These are phyloP conservation scores for Anthracocystis panici-leucophaei DNA, from an alignment of 1,284 basidiomycete genomes.

Conservation along the genomic window DNA sequence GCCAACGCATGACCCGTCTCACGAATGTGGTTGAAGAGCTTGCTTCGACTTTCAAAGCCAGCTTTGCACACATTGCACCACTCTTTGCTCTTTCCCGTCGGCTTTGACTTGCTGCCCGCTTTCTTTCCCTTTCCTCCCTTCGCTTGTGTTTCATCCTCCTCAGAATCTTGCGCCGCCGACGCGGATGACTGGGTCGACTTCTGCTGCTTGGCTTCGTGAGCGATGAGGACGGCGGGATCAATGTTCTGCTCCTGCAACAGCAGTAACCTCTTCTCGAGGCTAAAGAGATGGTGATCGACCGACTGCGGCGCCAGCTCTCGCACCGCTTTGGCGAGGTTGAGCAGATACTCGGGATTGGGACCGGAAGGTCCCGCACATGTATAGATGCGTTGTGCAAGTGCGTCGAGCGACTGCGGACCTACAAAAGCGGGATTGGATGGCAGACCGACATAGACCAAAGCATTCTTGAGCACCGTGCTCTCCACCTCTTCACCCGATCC, in stretches of 20 bases:
- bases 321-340: conserved; percentile 78
- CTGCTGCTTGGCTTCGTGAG: conserved; percentile 30
- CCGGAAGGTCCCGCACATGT: conserved; percentile 83
- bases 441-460: conserved; percentile 79
- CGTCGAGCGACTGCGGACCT: conserved; percentile 80
- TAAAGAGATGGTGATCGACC: conserved; percentile 80
- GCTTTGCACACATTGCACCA: conserved; percentile 80
- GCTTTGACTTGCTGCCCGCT: conserved; percentile 27
- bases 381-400: conserved; percentile 79
- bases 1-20: conserved; percentile 81
- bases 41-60: conserved; percentile 79
- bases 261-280: conserved; percentile 75
- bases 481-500: conserved; percentile 71
- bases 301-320: conserved; percentile 79
- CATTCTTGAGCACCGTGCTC: conserved; percentile 74
- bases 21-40: conserved; percentile 82
- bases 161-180: conserved; percentile 1
- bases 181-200: neutral
- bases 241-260: conserved; percentile 42
- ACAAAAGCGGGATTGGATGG: conserved; percentile 85
- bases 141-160: conserved; percentile 3
- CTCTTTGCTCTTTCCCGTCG: conserved; percentile 65
- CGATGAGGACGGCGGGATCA: conserved; percentile 26
- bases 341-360: conserved; percentile 84
- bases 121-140: conserved; percentile 28